A percentile compares a stretch with the other conserved stretches of the same genome.
Evolutionary conservation across 345 rosid genomes (phyloP).

Genomic region (Geranium brycei): DNA sequence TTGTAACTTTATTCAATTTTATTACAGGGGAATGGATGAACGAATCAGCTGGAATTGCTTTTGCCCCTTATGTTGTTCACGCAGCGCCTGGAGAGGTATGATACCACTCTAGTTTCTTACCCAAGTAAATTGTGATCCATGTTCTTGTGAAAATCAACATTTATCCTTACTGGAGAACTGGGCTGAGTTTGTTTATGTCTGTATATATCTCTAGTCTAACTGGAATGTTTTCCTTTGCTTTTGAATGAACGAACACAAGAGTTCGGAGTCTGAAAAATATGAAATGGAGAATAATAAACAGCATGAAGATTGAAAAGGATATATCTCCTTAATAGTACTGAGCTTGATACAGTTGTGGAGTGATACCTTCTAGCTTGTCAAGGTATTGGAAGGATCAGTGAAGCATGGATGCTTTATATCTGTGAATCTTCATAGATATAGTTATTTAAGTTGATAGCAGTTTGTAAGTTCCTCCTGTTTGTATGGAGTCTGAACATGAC

Average conservation of each 20-base stretch:
- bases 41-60: constrained; percentile 83
- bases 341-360: too few relatives aligned
- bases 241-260: not conserved
- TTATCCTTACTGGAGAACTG: not conserved
- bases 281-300: too few relatives aligned
- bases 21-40: constrained; percentile 99
- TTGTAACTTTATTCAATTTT: not conserved
- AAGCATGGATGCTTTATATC: too few relatives aligned
- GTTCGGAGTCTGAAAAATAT: too few relatives aligned
- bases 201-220: not conserved
- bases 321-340: too few relatives aligned
- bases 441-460: too few relatives aligned
- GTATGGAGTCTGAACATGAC: not conserved
- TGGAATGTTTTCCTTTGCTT: not conserved
- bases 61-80: constrained; percentile 82
- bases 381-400: too few relatives aligned
- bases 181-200: not conserved
- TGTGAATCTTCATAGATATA: too few relatives aligned
- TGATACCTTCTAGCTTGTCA: too few relatives aligned
- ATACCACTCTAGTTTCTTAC: constrained; percentile 4
- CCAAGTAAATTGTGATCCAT: not conserved
- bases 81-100: constrained; percentile 79
- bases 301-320: too few relatives aligned
- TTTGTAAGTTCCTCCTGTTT: too few relatives aligned
- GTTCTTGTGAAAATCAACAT: not conserved